These are phyloP conservation scores for Hypoxylon cercidicola DNA, from an alignment of 495 filamentous ascomycete species.

Conservation along the genomic window DNA sequence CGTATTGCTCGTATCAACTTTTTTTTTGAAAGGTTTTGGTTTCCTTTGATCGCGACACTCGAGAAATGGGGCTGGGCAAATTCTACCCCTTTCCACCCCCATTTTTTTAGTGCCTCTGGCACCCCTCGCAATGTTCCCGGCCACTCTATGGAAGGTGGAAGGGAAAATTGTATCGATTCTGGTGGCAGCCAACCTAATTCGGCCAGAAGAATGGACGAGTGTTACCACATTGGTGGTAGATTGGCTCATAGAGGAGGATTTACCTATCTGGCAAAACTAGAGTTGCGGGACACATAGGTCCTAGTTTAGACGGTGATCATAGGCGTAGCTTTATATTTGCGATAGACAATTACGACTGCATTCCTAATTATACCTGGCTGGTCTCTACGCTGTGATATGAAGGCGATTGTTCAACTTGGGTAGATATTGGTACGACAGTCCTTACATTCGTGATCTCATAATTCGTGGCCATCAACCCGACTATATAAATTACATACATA, in stretches of 20 bases:
- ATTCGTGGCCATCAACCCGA: conserved; percentile 23
- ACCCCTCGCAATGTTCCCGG: neutral
- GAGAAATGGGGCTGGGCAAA: neutral
- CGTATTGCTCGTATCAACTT: neutral
- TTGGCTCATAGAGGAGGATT: neutral
- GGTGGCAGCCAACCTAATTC: neutral
- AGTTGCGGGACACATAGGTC: no score
- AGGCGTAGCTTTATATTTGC: conserved; percentile 22
- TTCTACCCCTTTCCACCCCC: neutral
- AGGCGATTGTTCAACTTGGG: no score
- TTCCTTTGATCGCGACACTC: neutral
- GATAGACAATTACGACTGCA: conserved; percentile 21
- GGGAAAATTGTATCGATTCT: neutral
- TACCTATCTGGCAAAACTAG: neutral
- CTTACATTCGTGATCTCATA: conserved; percentile 35
- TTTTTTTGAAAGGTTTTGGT: neutral
- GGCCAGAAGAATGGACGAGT: neutral
- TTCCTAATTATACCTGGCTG: conserved; percentile 7
- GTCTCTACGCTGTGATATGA: no score
- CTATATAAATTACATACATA: conserved; percentile 8
- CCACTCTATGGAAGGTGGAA: neutral
- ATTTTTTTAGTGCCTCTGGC: neutral
- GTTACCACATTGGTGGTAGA: neutral
- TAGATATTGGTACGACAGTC: neutral
- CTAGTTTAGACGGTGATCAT: no score